phyloP scores from a whole-genome alignment of 2,329 filamentous ascomycete species.

The Exophiala xenobiotica region DNA sequence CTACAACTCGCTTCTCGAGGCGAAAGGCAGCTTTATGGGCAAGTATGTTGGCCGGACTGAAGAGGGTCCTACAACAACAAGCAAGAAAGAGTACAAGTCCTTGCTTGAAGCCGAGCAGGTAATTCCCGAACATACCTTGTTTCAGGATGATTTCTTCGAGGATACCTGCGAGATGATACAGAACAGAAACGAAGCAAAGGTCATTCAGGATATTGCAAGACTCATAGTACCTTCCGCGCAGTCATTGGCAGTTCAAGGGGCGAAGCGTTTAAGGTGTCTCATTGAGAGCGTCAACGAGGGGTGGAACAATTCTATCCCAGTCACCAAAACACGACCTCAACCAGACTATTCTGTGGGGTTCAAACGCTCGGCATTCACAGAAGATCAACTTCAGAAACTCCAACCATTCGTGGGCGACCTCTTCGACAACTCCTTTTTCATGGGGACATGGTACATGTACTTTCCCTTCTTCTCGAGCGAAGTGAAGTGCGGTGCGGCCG shows the following conservation, averaged over 20 bases:
- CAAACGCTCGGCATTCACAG: conserved; percentile 36
- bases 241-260: background rate
- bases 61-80: conserved; percentile 29
- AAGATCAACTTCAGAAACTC: conserved; percentile 38
- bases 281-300: conserved; percentile 38
- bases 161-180: background rate
- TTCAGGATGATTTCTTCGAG: background rate
- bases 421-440: conserved; percentile 26
- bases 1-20: conserved; percentile 21
- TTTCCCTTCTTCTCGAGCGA: conserved; percentile 33
- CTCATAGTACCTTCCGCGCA: background rate
- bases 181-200: background rate
- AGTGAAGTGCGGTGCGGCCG: conserved; percentile 29
- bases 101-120: conserved; percentile 33
- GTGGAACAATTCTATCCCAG: conserved; percentile 35
- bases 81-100: conserved; percentile 29
- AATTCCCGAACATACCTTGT: conserved; percentile 20
- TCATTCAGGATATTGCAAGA: background rate
- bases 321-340: conserved; percentile 35
- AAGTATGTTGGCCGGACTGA: conserved; percentile 18
- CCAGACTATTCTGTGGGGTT: conserved; percentile 42
- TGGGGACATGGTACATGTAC: conserved; percentile 31
- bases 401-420: conserved; percentile 29
- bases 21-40: conserved; percentile 29
- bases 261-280: conserved; percentile 18